These are phyloP conservation scores for Ceriops tagal DNA, from an alignment of 345 rosid genomes.

Conservation along the genomic window DNA sequence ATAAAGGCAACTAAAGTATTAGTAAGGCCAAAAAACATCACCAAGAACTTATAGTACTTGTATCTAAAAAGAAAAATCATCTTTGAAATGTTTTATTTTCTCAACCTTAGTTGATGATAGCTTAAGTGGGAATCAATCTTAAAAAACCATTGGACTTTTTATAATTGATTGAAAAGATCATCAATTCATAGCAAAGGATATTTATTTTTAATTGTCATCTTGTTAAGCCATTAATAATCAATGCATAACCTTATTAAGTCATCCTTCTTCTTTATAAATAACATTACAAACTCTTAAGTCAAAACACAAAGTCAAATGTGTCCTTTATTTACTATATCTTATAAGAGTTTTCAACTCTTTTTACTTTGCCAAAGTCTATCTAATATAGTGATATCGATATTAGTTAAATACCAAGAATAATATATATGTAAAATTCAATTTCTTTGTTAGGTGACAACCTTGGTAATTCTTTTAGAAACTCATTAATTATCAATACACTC, in stretches of 20 bases:
- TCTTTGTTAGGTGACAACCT: background rate
- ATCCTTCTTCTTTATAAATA: constrained; percentile 15
- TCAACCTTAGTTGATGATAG: background rate
- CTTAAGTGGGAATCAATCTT: background rate
- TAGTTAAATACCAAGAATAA: background rate
- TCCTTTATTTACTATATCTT: background rate
- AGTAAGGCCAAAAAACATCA: constrained; percentile 8
- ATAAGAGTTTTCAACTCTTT: background rate
- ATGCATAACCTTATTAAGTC: background rate
- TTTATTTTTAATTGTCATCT: background rate
- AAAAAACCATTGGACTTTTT: too few relatives aligned
- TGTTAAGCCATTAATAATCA: background rate
- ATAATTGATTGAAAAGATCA: background rate
- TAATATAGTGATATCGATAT: background rate
- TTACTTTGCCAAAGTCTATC: background rate
- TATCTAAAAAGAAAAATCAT: background rate
- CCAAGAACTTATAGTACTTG: constrained; percentile 7
- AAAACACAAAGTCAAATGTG: background rate
- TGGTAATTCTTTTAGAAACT: background rate
- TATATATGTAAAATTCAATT: background rate
- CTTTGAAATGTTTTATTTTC: background rate
- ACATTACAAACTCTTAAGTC: background rate
- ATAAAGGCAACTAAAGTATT: background rate
- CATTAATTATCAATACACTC: background rate
- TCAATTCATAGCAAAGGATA: background rate